Evolutionary conservation across 768 basidiomycete genomes (phyloP), one percentile per base, ranked within the genome.

Genomic region (Pluteus cervinus): DNA sequence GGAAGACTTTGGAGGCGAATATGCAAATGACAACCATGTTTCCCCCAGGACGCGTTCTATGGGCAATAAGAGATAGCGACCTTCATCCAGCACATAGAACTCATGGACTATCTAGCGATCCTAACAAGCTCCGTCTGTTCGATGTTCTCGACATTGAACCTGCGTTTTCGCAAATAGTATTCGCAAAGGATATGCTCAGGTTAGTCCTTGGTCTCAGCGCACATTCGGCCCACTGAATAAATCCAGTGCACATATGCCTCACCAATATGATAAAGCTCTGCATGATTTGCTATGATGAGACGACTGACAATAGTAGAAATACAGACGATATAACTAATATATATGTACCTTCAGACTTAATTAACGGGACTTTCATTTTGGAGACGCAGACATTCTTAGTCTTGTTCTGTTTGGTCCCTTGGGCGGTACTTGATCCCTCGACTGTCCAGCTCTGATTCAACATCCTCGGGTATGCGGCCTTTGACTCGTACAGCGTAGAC

Each of bases 401-500:
- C 83, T 53, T 76, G 73, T 48, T 86, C 85, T 8, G 75, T 79
- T 54, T 84, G 81, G 56, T 91, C 88, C 47, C 87, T 64, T 2
- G 86, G 82, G n/a, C 88, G 75, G 53, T 92, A 92, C 50, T 79
- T 82, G 61, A 92, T 82, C 12, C 81, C 80, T 31, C 82, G 73
- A 33, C 63, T 71, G 39, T 86, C 80, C 18, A 93, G 70, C 48
- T 89, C 87, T 15, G 75, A 76, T 50, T 90, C 86, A 4, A 91
- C 78, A 29, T 90, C 87, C 36, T 89, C 86, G 0, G 87, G 88
- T 40, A 92, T 71, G 11, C 85, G 79, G 1, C 89, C 89, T 46
- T 77, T 81, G 18, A 92, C 87, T 7, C 90, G 81, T 12, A 86
- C 88, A 10, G 94, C 94, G 56, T 99, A 99, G 66, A 97, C 79